A percentile compares a stretch with the other conserved stretches of the same genome.
Evolutionary conservation across 768 basidiomycete species (phyloP).

Genomic region (Leccinum barrowsii): DNA sequence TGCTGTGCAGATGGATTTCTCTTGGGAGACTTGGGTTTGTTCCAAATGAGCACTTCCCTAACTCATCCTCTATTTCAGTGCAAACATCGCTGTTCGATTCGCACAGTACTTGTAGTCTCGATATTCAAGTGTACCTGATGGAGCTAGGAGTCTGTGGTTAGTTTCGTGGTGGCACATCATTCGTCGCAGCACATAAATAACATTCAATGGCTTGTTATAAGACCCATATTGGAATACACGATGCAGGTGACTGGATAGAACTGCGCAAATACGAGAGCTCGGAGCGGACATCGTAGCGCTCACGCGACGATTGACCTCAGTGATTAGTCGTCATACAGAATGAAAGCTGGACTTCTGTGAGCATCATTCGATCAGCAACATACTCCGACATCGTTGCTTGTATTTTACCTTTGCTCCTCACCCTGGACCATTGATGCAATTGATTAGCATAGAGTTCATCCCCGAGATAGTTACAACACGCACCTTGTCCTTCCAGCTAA

Average conservation of each 20-base stretch:
- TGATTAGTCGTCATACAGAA: constrained; percentile 19
- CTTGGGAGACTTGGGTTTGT: no score
- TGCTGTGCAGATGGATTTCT: not conserved
- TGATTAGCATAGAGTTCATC: no score
- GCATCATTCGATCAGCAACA: not conserved
- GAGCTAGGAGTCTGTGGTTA: not conserved
- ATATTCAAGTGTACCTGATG: not conserved
- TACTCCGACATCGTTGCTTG: not conserved
- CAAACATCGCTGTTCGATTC: no score
- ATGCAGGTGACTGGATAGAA: not conserved
- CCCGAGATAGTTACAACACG: not conserved
- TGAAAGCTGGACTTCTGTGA: constrained; percentile 19
- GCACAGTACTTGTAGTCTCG: not conserved
- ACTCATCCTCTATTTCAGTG: no score
- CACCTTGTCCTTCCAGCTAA: constrained; percentile 37
- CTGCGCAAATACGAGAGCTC: not conserved
- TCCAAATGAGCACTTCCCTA: no score
- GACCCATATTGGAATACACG: not conserved
- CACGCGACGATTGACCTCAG: not conserved
- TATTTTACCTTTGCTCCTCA: constrained; percentile 13
- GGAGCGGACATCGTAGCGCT: not conserved
- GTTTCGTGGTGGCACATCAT: not conserved
- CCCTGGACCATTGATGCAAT: constrained; percentile 6
- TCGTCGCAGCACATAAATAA: not conserved
- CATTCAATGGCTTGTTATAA: not conserved